These are phyloP conservation scores for Tricholoma hemisulphureum DNA, from an alignment of 768 basidiomycete genomes.

Conservation along the genomic window DNA sequence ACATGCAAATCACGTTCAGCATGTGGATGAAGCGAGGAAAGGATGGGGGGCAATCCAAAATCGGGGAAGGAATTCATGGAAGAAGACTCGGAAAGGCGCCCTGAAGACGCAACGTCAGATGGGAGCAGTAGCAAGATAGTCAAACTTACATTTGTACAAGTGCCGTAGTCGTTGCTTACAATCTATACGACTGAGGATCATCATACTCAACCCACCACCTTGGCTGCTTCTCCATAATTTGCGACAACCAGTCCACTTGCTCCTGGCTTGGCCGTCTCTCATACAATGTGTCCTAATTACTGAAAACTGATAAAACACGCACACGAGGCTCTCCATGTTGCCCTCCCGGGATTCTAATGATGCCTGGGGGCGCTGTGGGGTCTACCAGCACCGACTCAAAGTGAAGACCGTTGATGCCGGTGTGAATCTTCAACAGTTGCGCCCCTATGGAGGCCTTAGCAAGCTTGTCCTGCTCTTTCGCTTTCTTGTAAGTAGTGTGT, in stretches of 20 bases:
- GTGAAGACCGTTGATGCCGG: not conserved
- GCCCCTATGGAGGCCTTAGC: not conserved
- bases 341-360: not conserved
- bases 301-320: not conserved
- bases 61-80: too few species aligned
- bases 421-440: not conserved
- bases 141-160: not conserved
- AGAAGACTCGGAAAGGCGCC: not conserved
- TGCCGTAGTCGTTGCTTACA: not conserved
- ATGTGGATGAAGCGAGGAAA: too few species aligned
- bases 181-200: not conserved
- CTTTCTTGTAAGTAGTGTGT: not conserved
- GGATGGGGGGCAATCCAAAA: too few species aligned
- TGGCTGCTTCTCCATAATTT: not conserved
- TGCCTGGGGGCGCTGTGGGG: not conserved
- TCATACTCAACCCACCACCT: not conserved
- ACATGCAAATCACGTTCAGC: too few species aligned
- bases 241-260: not conserved
- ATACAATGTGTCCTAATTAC: not conserved
- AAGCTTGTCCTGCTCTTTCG: not conserved
- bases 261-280: not conserved
- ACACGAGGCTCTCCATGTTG: not conserved
- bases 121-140: not conserved
- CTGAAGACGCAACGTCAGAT: not conserved
- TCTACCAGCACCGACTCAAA: not conserved